These are phyloP conservation scores for Rosa hybrid DNA, from an alignment of 331 rosid genomes.

Conservation along the genomic window DNA sequence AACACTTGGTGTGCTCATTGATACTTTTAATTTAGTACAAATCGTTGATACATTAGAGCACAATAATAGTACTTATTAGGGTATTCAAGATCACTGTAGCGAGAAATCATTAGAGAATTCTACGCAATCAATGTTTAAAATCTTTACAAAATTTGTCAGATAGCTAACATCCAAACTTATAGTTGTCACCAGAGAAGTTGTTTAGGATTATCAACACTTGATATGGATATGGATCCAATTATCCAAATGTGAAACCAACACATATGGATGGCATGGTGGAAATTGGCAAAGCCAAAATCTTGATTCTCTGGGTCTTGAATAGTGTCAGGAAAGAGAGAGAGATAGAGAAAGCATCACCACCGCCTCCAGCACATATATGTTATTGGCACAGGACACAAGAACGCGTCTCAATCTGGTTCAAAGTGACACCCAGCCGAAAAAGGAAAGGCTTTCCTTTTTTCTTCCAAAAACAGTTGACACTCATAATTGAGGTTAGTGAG, in stretches of 20 bases:
- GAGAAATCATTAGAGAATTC: neutral
- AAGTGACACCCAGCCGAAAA: neutral
- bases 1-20: neutral
- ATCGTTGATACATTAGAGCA: neutral
- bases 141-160: neutral
- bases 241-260: neutral
- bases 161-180: neutral
- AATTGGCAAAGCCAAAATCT: conserved; percentile 15
- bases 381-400: neutral
- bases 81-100: neutral
- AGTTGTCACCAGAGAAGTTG: neutral
- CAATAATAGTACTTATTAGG: neutral
- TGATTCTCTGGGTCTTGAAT: conserved; percentile 1
- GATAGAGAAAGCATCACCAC: neutral
- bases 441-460: neutral
- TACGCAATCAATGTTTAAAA: neutral
- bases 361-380: neutral
- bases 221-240: neutral
- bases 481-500: neutral
- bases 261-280: neutral
- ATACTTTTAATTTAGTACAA: neutral
- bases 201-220: neutral
- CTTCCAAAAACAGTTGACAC: neutral
- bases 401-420: neutral
- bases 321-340: neutral